Evolutionary conservation across 2,329 filamentous ascomycete genomes (phyloP), one percentile per base, ranked within the genome.

Genomic region (Pseudopithomyces maydicus): DNA sequence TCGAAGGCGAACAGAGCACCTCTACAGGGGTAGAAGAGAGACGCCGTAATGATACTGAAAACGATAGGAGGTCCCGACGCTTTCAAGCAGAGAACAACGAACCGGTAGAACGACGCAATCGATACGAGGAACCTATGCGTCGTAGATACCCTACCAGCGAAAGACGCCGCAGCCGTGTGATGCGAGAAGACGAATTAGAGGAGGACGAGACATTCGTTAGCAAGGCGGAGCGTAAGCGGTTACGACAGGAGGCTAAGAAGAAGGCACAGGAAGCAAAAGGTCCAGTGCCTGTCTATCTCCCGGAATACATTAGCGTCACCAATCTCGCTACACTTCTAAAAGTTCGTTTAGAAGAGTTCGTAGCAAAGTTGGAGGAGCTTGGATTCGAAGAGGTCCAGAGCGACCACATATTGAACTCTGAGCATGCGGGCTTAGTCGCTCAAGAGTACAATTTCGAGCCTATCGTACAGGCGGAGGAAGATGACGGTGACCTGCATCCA

Each of bases 361-460:
- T 96, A 12, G 67, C 72, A 15, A 91, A 92, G 69, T 82, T 99
- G 75, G 85, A 88, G 70, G 86, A 95, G 51, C 87, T 98, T 91
- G 96, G 95, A 0, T 99, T 97, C 63, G 92, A 97, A 67, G 90
- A 93, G 49, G 85, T 94, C 15, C 87, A 87, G 14, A 84, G 88
- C 50, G 92, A 94, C 67, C 92, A 94, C 70, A 86, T 99, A 59
- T 85, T 99, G 73, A 94, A 94, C 59, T 88, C 92, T 11, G 94
- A 98, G 73, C 95, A 91, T 45, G 94, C 94, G 2, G 91, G 90
- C 7, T 82, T 99, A 52, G 90, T 99, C 65, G 92, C 92, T 3
- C 88, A 91, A 76, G 94, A 99, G 73, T 98, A 94, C 74, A 93
- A 94, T 48, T 97, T 90, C 64, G 92, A 98, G 58, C 91, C 94